These are phyloP conservation scores for Ambrosia trifida DNA, from an alignment of 129 eudicot genomes.

Conservation along the genomic window DNA sequence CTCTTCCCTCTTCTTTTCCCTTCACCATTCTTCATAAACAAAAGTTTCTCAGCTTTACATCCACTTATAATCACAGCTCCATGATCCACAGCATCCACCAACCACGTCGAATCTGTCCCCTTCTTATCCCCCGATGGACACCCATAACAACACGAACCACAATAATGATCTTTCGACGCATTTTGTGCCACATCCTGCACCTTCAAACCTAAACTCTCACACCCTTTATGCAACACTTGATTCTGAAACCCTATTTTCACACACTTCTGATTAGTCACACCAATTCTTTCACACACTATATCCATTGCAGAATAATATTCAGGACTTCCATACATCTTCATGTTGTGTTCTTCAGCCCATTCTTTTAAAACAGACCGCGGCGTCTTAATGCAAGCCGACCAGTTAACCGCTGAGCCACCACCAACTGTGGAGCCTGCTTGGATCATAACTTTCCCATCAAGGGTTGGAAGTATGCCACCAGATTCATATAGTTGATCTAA, in stretches of 20 bases:
- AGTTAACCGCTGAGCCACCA: slow-evolving; percentile 89
- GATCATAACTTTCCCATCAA: slow-evolving; percentile 64
- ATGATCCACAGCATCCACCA: slow-evolving; percentile 78
- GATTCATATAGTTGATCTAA: slow-evolving; percentile 59
- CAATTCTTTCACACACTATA: slow-evolving; percentile 60
- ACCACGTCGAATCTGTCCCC: slow-evolving; percentile 87
- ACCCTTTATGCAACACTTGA: slow-evolving; percentile 82
- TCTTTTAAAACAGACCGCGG: slow-evolving; percentile 57
- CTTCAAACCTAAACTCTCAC: slow-evolving; percentile 68
- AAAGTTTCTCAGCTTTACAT: slow-evolving; percentile 62
- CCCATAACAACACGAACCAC: slow-evolving; percentile 86
- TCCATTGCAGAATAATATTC: slow-evolving; percentile 57
- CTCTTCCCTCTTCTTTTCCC: slow-evolving; percentile 42
- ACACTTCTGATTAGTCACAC: slow-evolving; percentile 70
- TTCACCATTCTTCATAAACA: slow-evolving; percentile 35
- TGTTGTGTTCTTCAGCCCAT: slow-evolving; percentile 60
- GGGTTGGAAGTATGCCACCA: slow-evolving; percentile 66
- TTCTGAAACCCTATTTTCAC: slow-evolving; percentile 76
- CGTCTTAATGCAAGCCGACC: slow-evolving; percentile 79
- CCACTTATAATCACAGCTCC: slow-evolving; percentile 86
- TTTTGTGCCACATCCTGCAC: slow-evolving; percentile 65
- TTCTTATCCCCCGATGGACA: slow-evolving; percentile 75
- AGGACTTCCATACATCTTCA: slow-evolving; percentile 46
- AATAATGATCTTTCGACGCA: slow-evolving; percentile 62
- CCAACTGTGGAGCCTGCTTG: slow-evolving; percentile 88